Conservation (phyloP, 2,329 filamentous ascomycete genomes). For the Arthrobotrys musiformis region DNA sequence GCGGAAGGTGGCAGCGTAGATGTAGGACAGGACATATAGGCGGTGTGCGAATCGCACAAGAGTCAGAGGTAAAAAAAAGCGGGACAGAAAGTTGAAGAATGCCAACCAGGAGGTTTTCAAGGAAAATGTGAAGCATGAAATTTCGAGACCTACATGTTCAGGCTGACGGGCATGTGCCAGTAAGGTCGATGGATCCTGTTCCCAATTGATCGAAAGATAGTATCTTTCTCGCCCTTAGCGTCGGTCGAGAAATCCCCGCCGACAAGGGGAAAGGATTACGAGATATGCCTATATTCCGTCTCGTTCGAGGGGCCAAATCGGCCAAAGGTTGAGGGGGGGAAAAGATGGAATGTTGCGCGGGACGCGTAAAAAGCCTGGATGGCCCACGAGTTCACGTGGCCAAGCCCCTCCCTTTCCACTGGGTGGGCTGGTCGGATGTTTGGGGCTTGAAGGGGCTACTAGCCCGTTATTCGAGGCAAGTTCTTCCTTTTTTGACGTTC, state of each 20-base stretch:
- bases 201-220: slow-evolving; percentile 31
- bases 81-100: slow-evolving; percentile 28
- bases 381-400: slow-evolving; percentile 54
- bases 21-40: slow-evolving; percentile 23
- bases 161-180: slow-evolving; percentile 23
- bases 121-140: slow-evolving; percentile 15
- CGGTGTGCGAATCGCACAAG: slow-evolving; percentile 32
- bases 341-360: slow-evolving; percentile 45
- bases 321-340: slow-evolving; percentile 34
- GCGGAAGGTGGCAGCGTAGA: slow-evolving; percentile 1
- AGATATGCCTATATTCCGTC: slow-evolving; percentile 31
- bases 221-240: slow-evolving; percentile 38
- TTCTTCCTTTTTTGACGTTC: slow-evolving; percentile 46
- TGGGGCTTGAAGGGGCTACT: slow-evolving; percentile 6
- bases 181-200: slow-evolving; percentile 48
- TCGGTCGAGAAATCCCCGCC: slow-evolving; percentile 54
- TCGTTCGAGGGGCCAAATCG: slow-evolving; percentile 38
- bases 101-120: slow-evolving; percentile 40
- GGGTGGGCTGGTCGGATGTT: slow-evolving; percentile 40
- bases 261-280: slow-evolving; percentile 41
- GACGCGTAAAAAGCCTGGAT: slow-evolving; percentile 49
- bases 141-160: slow-evolving; percentile 1
- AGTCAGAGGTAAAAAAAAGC: slow-evolving; percentile 29
- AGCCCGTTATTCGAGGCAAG: slow-evolving; percentile 30
- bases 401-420: slow-evolving; percentile 31